Base-by-base conservation (phyloP, 257 asterid genomes). In the Haberlea rhodopensis region DNA sequence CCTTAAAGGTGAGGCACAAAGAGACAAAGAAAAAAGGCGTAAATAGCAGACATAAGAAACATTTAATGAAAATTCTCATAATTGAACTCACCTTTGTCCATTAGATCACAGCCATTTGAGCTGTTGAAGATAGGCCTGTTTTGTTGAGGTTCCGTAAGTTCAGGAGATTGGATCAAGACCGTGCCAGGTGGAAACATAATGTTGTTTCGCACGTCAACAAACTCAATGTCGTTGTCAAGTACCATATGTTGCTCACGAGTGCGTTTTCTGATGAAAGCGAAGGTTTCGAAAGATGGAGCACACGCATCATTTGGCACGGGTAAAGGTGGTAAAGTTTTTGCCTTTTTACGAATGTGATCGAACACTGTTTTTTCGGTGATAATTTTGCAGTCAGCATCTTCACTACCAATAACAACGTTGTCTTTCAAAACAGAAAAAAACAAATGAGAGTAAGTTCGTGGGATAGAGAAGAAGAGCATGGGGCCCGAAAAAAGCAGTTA, bases 271-370 rank as follows among this genome's bases (percentile, higher is more conserved):
- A 91, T 83, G 74, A 76, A 83, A 13, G 80, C 70, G 66, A 87
- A 82, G 61, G 87, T 79, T 82, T 88, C 83, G 60, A 84, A 57
- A 43, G 98, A 81, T 55, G 98, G 94, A 16, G 84, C 63, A 62
- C 67, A 27, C 31, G 80, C 66, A 32, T 78, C 77, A 16, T 66
- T 79, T 69, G 81, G 68, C 58, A 63, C 31, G 51, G 82, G 79
- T 74, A 88, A 76, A 40, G 66, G 60, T 53, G 98, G 96, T 37
- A 91, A 73, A 43, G 49, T 63, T 71, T 83, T 88, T n/a, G 95
- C 91, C 86, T 91, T 91, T 43, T 81, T 76, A 26, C 90, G 82
- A 25, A 91, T 81, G 74, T 86, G 96, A 57, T 91, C 96, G 11
- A 91, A 88, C 63, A 88, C 82, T n/a, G 95, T 91, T 74, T 55